Percentiles rank a stretch among this genome's conserved stretches.
phyloP scores from a whole-genome alignment of 192 early-diverging fungal genomes.

The Umbelopsis sp. region DNA sequence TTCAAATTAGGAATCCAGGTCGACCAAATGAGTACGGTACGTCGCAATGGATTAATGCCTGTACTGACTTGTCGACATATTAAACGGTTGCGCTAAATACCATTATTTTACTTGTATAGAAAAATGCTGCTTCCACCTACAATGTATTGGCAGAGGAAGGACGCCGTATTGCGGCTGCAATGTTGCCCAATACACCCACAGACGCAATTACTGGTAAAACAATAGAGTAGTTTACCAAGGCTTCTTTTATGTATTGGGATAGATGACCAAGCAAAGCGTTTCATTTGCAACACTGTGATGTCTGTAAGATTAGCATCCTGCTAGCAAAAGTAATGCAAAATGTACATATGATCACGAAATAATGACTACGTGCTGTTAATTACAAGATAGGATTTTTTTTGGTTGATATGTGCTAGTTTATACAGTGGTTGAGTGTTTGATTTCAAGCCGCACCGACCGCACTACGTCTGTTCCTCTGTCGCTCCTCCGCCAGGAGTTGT shows the following conservation, averaged over 20 bases:
- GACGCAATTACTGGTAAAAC: background rate
- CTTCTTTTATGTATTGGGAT: background rate
- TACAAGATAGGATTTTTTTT: constrained; percentile 4
- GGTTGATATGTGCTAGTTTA: background rate
- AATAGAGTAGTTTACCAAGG: background rate
- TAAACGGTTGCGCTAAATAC: no score
- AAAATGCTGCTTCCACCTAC: constrained; percentile 57
- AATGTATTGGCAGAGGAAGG: constrained; percentile 63
- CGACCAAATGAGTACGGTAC: constrained; percentile 63
- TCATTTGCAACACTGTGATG: background rate
- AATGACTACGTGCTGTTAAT: background rate
- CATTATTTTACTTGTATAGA: constrained; percentile 31
- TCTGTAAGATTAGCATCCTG: background rate
- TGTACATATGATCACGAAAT: constrained; percentile 18
- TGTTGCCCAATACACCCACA: constrained; percentile 39
- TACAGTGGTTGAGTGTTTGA: background rate
- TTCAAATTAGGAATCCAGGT: constrained; percentile 55
- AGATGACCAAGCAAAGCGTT: background rate
- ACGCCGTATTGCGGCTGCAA: constrained; percentile 54
- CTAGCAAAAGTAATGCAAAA: background rate
- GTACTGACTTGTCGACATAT: background rate
- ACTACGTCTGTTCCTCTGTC: constrained; percentile 8
- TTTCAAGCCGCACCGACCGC: constrained; percentile 9
- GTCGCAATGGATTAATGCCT: background rate
- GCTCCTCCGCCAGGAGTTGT: background rate